phyloP scores from a whole-genome alignment of 1,284 basidiomycete species.

The Apiotrichum sp. region DNA sequence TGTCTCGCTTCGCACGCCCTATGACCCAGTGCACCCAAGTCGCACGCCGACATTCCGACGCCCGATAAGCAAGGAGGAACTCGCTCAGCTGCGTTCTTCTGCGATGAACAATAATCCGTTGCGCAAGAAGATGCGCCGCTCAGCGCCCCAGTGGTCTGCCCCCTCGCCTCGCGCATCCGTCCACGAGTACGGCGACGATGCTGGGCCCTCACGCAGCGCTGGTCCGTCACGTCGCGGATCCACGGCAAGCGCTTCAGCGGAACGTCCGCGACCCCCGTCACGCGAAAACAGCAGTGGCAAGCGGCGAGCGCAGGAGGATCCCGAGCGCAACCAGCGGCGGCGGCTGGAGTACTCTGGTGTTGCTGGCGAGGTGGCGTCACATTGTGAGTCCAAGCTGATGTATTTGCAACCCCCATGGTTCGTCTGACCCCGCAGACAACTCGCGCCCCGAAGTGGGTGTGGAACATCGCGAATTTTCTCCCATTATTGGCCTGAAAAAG shows the following conservation, averaged over 20 bases:
- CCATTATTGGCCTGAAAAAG: slow-evolving; percentile 90
- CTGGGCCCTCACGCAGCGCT: not conserved
- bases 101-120: slow-evolving; percentile 36
- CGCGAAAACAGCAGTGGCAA: not conserved
- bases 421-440: slow-evolving; percentile 62
- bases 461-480: slow-evolving; percentile 75
- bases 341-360: slow-evolving; percentile 26
- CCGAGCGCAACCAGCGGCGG: not conserved
- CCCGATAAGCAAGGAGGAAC: slow-evolving; percentile 32
- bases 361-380: slow-evolving; percentile 28
- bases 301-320: not conserved
- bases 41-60: not conserved
- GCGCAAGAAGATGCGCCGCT: slow-evolving; percentile 5
- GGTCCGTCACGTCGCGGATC: slow-evolving; percentile 12
- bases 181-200: not conserved
- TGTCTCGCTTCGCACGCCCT: slow-evolving; percentile 15
- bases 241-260: not conserved
- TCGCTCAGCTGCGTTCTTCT: slow-evolving; percentile 17
- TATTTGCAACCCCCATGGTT: no score
- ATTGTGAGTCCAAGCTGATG: slow-evolving; percentile 10
- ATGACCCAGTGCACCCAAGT: slow-evolving; percentile 19
- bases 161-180: slow-evolving; percentile 17
- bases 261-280: not conserved
- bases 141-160: slow-evolving; percentile 36
- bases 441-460: slow-evolving; percentile 84